A percentile compares a stretch with the other conserved stretches of the same genome.
Evolutionary conservation across 1,139 yeast genomes (phyloP).

Genomic region (Suhomyces bribrorum): DNA sequence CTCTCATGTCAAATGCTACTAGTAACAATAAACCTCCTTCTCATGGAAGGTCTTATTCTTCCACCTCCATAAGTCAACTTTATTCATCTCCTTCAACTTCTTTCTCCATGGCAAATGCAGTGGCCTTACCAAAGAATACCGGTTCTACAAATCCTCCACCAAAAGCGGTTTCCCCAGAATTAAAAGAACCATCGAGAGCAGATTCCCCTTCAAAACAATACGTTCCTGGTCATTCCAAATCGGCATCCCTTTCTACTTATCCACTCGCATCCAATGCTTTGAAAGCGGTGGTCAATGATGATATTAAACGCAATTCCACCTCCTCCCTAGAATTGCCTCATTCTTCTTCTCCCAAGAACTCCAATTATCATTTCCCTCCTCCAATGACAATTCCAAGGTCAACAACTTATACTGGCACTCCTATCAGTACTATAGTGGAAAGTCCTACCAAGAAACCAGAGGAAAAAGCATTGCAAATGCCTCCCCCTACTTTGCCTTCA

Average conservation of each 20-base stretch:
- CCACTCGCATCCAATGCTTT: conserved; percentile 64
- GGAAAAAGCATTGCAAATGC: conserved; percentile 8
- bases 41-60: conserved; percentile 47
- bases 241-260: conserved; percentile 38
- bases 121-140: conserved; percentile 26
- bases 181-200: conserved; percentile 7
- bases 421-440: conserved; percentile 47
- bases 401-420: conserved; percentile 44
- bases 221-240: conserved; percentile 35
- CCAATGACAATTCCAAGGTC: conserved; percentile 34
- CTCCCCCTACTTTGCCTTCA: conserved; percentile 16
- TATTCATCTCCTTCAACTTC: conserved; percentile 59
- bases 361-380: conserved; percentile 18
- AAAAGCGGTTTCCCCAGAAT: conserved; percentile 1
- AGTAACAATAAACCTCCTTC: conserved; percentile 4
- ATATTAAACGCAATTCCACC: conserved; percentile 26
- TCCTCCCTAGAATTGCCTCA: conserved; percentile 20
- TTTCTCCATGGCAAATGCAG: conserved; percentile 51
- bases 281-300: conserved; percentile 61
- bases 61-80: conserved; percentile 41
- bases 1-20: conserved; percentile 28
- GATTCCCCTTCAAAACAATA: conserved; percentile 24
- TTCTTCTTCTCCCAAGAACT: conserved; percentile 9
- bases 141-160: conserved; percentile 3
- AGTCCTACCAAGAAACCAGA: conserved; percentile 38